Base-by-base conservation (phyloP, 1,284 basidiomycete species). In the Apiotrichum veenhuisii region DNA sequence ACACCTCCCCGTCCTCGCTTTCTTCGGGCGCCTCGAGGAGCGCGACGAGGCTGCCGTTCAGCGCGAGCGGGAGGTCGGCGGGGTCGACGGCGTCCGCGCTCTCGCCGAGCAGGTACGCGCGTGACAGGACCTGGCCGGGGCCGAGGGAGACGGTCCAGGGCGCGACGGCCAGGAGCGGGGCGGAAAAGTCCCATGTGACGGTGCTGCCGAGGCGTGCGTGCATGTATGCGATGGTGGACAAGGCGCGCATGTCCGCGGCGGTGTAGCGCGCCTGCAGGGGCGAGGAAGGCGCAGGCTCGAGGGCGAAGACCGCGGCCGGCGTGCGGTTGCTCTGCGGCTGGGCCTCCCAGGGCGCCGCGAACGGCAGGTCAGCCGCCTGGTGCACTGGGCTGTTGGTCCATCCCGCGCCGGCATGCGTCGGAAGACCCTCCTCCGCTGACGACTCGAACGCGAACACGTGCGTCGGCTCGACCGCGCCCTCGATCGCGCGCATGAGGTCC, bases 11-110 rank as follows among this genome's bases (percentile, higher is more conserved):
- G 30, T 5, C 55, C 33, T 60, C 55, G 30, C 34, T 15, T 30
- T 27, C 27, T 11, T 78, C 73, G 7, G 57, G 52, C 18, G 57
- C 60, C 11, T 73, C 74, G 10, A 91, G 79, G 5, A 95, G 80
- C 0, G 83, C 92, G 9, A 96, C 89, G 23, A 98, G 65, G 1
- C 86, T 84, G 0, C 88, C 88, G 62, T 92, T 91, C 44, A 98
- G 78, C 0, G 90, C 90, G 4, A 83, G 77, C 1, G 77, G 75
- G 26, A 89, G 74, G 72, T 92, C 90, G 9, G 80, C 77, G 3
- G 79, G 79, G 0, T 85, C 80, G 50, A 91, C 84, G 58, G 91
- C 89, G 64, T 92, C 88, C 15, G 80, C 79, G 3, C 87, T 88
- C 15, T 87, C 79, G 10, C 89, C 89, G 0, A 81, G 77, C 33